phyloP scores from a whole-genome alignment of 306 rosid genomes.

The Canavalia gladiata region DNA sequence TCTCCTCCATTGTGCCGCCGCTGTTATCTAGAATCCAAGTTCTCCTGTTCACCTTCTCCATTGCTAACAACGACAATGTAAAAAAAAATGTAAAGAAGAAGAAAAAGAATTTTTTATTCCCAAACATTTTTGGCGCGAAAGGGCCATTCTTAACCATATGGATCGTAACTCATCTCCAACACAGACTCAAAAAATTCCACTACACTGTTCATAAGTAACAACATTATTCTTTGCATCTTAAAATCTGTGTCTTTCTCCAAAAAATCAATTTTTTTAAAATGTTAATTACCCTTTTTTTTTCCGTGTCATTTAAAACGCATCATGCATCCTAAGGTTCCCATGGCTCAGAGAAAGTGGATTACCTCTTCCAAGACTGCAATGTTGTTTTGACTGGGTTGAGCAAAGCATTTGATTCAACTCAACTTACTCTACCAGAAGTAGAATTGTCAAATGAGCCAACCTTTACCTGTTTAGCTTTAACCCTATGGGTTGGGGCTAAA shows the following conservation, averaged over 20 bases:
- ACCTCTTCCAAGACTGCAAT: conserved; percentile 71
- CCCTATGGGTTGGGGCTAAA: too few species aligned
- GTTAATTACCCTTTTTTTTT: background rate
- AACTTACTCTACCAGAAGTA: conserved; percentile 71
- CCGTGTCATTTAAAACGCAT: conserved; percentile 58
- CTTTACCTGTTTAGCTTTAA: too few species aligned
- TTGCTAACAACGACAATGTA: too few species aligned
- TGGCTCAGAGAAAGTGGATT: conserved; percentile 87
- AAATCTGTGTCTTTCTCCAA: background rate
- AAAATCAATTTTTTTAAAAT: background rate
- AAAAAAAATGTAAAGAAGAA: background rate
- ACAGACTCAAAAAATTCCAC: conserved; percentile 83
- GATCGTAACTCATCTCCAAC: conserved; percentile 94
- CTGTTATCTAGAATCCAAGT: too few species aligned
- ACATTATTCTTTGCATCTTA: background rate
- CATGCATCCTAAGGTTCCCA: conserved; percentile 91
- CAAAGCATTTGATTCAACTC: conserved; percentile 62
- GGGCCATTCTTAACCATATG: conserved; percentile 90
- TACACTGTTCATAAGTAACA: conserved; percentile 74
- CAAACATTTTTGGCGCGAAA: conserved; percentile 84
- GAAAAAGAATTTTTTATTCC: conserved; percentile 75
- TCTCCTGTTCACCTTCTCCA: too few species aligned
- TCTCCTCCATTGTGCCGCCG: too few species aligned
- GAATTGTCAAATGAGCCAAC: background rate
- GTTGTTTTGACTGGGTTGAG: conserved; percentile 53